Conservation (phyloP, 2,329 filamentous ascomycete genomes). For the Pyrenophora seminiperda region DNA sequence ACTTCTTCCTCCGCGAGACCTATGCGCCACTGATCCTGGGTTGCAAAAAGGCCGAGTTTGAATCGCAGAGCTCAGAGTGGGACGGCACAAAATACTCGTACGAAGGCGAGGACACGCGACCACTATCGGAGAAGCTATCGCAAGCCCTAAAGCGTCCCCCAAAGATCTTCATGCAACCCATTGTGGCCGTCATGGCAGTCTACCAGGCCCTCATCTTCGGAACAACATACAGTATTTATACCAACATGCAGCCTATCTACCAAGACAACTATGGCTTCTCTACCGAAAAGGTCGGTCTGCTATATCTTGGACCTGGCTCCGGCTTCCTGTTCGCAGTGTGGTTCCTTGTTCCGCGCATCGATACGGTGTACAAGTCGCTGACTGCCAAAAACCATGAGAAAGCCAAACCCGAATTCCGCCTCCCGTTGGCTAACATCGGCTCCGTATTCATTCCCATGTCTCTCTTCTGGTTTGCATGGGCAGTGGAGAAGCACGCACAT, state of each 20-base stretch:
- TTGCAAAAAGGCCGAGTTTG: constrained; percentile 42
- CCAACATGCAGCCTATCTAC: constrained; percentile 56
- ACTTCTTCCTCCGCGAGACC: constrained; percentile 53
- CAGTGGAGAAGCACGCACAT: constrained; percentile 48
- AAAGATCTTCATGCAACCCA: constrained; percentile 53
- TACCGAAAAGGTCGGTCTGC: constrained; percentile 53
- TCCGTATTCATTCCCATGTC: constrained; percentile 51
- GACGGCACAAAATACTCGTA: constrained; percentile 47
- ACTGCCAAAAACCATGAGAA: constrained; percentile 50
- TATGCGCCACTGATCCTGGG: constrained; percentile 52
- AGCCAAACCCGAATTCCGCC: constrained; percentile 51
- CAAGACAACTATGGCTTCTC: constrained; percentile 51
- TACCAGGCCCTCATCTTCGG: constrained; percentile 56
- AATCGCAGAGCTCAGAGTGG: constrained; percentile 30
- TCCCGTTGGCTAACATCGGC: constrained; percentile 55
- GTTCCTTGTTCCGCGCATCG: constrained; percentile 55
- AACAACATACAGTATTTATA: constrained; percentile 56
- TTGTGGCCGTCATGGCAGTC: constrained; percentile 53
- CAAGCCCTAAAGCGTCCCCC: constrained; percentile 49
- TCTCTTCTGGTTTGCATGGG: constrained; percentile 53
- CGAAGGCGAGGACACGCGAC: constrained; percentile 51
- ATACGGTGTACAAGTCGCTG: constrained; percentile 54
- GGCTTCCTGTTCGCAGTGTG: constrained; percentile 53
- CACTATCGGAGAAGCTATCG: constrained; percentile 44
- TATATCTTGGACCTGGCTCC: constrained; percentile 53